Base-by-base conservation (phyloP, 176 grass and related monocot species). In the Poa annua region DNA sequence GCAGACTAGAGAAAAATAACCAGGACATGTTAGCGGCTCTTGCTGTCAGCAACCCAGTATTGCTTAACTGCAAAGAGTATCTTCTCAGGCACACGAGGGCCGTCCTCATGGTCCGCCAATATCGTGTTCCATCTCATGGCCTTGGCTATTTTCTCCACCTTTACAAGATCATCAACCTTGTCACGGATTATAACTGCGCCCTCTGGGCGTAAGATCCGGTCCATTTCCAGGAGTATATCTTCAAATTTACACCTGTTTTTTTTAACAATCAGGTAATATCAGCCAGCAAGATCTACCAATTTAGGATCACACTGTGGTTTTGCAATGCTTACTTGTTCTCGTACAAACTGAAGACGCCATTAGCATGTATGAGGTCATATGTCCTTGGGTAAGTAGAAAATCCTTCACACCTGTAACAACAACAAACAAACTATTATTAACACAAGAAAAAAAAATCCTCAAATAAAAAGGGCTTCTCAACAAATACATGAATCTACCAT, bases 361-460 rank as follows among this genome's bases (percentile, higher is more conserved):
- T 91, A 64, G 92, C 90, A 91, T 97, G 94, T 81, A 97, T 89
- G 51, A 97, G 84, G 67, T 97, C 92, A 72, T 97, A 97, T 61
- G 94, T 94, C 83, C 94, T 97, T 77, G 94, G 94, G 78, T 94
- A 97, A 66, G 92, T 94, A 66, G 94, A 97, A 87, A 97, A 97
- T 24, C 92, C 94, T 91, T 97, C 94, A 75, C 94, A 97, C 94
- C 94, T 97, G 71, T 52, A 87, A 76, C 61, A 80, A 79, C 1
- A 73, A 78, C 38, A 50, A 89, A 67, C 17, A 47, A 71, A 75
- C 74, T 42, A 74, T 21, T 59, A 53, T 42, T n/a, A 77, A 21
- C 15, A 33, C 41, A 82, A 4, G 4, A 73, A 51, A 72, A 49
- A n/a, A 64, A 44, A 20, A 57, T 38, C 5, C 4, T 67, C 29